Evolutionary conservation across 2,329 filamentous ascomycete genomes (phyloP).

Genomic region (Verticillium klebahnii): DNA sequence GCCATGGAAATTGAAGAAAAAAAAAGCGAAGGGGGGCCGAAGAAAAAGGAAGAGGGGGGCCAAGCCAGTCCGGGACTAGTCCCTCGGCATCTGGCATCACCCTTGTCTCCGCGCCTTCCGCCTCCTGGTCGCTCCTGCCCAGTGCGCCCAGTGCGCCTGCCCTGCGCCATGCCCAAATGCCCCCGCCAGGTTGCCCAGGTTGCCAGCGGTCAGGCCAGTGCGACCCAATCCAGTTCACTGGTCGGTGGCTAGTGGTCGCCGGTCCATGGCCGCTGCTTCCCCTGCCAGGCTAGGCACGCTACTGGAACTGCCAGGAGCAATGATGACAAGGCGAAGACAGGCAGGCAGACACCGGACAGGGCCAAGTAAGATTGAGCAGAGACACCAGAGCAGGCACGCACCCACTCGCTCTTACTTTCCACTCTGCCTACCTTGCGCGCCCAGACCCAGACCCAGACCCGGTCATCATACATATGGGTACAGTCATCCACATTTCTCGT

Average conservation of each 20-base stretch:
- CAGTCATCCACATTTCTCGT: background rate
- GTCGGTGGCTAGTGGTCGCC: background rate
- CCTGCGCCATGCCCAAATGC: background rate
- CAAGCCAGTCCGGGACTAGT: background rate
- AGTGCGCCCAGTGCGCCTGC: background rate
- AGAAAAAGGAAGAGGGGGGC: background rate
- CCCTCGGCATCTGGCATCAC: slow-evolving; percentile 1
- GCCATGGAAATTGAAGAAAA: background rate
- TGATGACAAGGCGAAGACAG: background rate
- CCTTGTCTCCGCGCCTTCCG: slow-evolving; percentile 2
- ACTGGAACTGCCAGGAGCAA: background rate
- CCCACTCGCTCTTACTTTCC: background rate
- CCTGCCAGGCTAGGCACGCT: background rate
- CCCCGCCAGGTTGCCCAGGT: background rate
- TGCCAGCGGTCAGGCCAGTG: background rate
- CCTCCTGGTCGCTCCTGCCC: background rate
- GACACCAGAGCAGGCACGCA: background rate
- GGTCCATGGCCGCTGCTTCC: background rate
- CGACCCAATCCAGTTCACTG: background rate
- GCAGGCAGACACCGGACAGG: background rate
- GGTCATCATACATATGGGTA: slow-evolving; percentile 3
- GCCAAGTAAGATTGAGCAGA: background rate
- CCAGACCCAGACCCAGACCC: background rate
- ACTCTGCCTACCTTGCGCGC: background rate
- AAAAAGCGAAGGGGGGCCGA: background rate